Conservation (phyloP, 441 rosid genomes). For the Sinapis alba region DNA sequence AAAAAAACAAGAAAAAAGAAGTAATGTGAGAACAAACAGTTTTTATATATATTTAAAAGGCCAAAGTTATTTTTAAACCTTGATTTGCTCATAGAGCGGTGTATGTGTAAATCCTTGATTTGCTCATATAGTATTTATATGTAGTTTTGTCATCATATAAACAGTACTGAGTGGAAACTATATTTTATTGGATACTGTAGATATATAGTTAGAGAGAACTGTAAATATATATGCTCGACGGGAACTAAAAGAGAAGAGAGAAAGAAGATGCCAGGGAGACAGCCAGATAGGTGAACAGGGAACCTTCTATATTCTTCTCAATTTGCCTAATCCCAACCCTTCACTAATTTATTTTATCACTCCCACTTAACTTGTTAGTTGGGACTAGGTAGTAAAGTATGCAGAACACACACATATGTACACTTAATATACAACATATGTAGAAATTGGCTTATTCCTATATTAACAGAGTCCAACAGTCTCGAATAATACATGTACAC, state of each 20-base stretch:
- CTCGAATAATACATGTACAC: too few species aligned
- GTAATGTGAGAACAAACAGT: too few species aligned
- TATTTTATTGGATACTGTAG: background rate
- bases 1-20: too few species aligned
- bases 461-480: too few species aligned
- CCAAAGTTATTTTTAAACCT: too few species aligned
- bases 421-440: background rate
- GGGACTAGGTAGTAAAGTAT: background rate
- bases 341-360: background rate
- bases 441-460: too few species aligned
- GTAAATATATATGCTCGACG: background rate
- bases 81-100: too few species aligned
- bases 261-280: background rate
- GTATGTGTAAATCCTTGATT: background rate
- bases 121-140: background rate
- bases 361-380: background rate
- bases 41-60: too few species aligned
- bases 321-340: background rate
- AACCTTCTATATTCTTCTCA: background rate
- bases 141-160: background rate
- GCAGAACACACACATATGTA: background rate
- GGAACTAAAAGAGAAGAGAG: background rate
- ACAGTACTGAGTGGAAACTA: background rate
- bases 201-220: background rate
- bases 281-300: background rate